Evolutionary conservation across 768 basidiomycete genomes (phyloP), one percentile per base, ranked within the genome.

Genomic region (Suillus occidentalis): DNA sequence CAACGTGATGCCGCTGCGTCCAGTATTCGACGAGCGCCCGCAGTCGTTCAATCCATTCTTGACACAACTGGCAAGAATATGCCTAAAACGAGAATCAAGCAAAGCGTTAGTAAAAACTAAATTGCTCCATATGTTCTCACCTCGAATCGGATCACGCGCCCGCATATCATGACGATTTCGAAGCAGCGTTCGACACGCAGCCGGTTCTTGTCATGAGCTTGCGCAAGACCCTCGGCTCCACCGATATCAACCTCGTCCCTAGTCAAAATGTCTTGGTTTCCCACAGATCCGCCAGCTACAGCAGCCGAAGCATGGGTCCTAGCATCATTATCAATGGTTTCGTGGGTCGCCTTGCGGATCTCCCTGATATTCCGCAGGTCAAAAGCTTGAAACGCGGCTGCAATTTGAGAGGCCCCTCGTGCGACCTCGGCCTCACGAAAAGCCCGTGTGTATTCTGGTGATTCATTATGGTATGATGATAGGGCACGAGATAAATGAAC

Each of bases 31-130:
- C 77, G 40, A 96, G 81, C 34, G 84, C 84, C 20, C 85, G 85
- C 5, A 98, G 83, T 47, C 88, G 84, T 59, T 86, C 83, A 58
- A 97, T 87, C 97, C 96, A 98, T 72, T 98, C 95, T 59, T 88
- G 72, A 0, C 92, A 91, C 53, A 89, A 81, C 39, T 73, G 78
- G 62, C 85, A 79, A 28, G 88, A 88, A 79, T 89, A 80, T 43
- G 88, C 82, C 92, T 95, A 66, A 50, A 36, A 31, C 45, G 22
- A 49, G 43, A 57, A 40, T 34, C 40, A 53, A 60, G 31, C 61
- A 39, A 56, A 61, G 60, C 39, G 63, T 61, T 31, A 37, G 57
- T 36, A 37, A n/a, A 13, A n/a, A 43, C 10, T 22, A 42, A 34
- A 25, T 25, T 50, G 20, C 25, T 43, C 37, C 8, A 63, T 61